Conservation (phyloP, 768 basidiomycete genomes). For the Lentinula lateritia region DNA sequence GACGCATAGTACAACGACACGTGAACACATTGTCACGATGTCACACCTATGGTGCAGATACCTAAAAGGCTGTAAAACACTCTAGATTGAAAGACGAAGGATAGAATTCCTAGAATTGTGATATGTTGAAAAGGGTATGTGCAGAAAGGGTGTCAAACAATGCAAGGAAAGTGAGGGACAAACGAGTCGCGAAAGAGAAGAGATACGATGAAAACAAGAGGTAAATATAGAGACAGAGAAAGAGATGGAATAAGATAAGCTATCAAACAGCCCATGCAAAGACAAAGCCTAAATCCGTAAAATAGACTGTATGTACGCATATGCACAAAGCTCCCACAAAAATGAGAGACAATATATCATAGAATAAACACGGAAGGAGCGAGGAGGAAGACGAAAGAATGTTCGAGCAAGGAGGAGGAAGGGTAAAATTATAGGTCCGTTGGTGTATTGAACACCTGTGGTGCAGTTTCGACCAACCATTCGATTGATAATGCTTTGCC, state of each 20-base stretch:
- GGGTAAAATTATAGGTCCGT: background rate
- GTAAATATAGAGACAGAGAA: background rate
- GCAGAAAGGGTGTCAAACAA: background rate
- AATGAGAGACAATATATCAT: background rate
- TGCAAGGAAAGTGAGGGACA: background rate
- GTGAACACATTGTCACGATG: no score
- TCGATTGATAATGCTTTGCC: slow-evolving; percentile 91
- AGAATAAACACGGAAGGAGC: background rate
- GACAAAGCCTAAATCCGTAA: background rate
- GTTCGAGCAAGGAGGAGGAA: background rate
- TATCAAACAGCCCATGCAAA: slow-evolving; percentile 3
- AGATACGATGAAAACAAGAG: background rate
- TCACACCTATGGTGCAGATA: background rate
- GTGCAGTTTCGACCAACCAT: slow-evolving; percentile 91
- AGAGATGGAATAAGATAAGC: background rate
- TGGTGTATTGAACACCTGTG: slow-evolving; percentile 35
- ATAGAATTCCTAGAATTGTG: background rate
- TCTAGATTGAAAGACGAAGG: background rate
- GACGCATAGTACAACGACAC: no score
- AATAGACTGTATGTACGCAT: background rate
- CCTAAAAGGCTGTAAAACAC: background rate
- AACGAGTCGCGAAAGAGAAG: background rate
- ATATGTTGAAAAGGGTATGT: background rate
- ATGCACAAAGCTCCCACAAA: background rate
- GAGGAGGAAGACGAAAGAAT: background rate